phyloP scores from a whole-genome alignment of 768 basidiomycete genomes.

The Tulasnella sp. region DNA sequence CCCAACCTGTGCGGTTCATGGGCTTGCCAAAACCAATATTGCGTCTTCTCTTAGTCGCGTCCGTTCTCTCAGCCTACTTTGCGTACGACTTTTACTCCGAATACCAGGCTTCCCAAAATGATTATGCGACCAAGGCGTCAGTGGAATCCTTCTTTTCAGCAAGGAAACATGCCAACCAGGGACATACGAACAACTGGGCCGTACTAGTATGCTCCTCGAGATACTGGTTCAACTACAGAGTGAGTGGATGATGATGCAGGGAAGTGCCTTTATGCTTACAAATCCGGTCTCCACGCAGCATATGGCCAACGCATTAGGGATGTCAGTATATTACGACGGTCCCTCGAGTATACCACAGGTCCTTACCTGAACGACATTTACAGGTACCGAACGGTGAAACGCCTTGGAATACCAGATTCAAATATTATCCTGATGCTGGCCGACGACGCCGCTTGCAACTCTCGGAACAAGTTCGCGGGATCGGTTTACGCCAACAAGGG shows the following conservation, averaged over 20 bases:
- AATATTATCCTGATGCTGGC: conserved; percentile 99
- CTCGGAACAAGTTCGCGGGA: conserved; percentile 86
- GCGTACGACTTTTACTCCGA: conserved; percentile 19
- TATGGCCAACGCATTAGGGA: conserved; percentile 97
- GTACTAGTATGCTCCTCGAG: conserved; percentile 90
- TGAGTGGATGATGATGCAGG: conserved; percentile 41
- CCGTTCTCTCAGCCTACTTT: conserved; percentile 12
- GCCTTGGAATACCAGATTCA: conserved; percentile 95
- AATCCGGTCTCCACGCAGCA: conserved; percentile 54
- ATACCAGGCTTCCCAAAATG: conserved; percentile 11
- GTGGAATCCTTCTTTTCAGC: conserved; percentile 22
- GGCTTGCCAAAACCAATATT: conserved; percentile 23
- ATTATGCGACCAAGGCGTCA: conserved; percentile 4
- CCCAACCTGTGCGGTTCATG: neutral
- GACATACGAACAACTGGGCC: conserved; percentile 98
- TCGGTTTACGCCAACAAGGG: conserved; percentile 89
- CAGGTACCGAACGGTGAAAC: conserved; percentile 97
- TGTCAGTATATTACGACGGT: conserved; percentile 49
- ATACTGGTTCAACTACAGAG: conserved; percentile 99
- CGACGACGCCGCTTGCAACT: conserved; percentile 92
- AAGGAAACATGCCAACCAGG: conserved; percentile 25
- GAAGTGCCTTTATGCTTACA: neutral
- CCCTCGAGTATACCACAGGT: neutral
- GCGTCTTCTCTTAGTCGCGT: conserved; percentile 17
- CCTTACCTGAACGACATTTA: neutral